Evolutionary conservation across 1,139 yeast species (phyloP).

Genomic region (Geotrichum reessii): DNA sequence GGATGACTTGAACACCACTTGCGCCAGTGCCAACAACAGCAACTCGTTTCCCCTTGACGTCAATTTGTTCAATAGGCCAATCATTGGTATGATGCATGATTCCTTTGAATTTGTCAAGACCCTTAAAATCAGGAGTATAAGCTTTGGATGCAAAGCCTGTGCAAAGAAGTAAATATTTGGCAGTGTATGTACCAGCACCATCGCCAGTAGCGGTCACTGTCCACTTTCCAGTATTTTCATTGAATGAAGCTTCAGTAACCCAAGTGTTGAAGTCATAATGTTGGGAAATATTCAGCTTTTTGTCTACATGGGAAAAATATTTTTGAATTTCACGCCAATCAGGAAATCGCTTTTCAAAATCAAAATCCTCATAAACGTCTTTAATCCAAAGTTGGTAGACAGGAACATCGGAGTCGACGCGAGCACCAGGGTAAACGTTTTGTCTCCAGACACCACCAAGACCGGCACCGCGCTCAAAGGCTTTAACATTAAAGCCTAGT

Average conservation of each 20-base stretch:
- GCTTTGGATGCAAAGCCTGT: constrained; percentile 27
- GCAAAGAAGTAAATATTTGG: constrained; percentile 38
- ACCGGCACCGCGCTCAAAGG: constrained; percentile 43
- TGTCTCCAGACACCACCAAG: constrained; percentile 54
- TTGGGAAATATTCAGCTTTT: constrained; percentile 36
- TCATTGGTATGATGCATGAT: constrained; percentile 46
- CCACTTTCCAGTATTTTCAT: constrained; percentile 41
- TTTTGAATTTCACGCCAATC: constrained; percentile 47
- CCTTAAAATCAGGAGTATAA: constrained; percentile 19
- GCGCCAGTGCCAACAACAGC: constrained; percentile 47
- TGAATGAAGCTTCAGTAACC: constrained; percentile 35
- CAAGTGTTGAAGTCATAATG: constrained; percentile 36
- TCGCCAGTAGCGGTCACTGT: constrained; percentile 37
- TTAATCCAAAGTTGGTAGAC: constrained; percentile 46
- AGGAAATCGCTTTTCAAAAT: constrained; percentile 39
- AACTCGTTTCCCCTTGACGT: constrained; percentile 38
- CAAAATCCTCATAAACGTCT: constrained; percentile 44
- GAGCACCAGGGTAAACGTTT: constrained; percentile 45
- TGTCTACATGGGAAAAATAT: constrained; percentile 41
- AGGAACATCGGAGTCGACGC: constrained; percentile 51
- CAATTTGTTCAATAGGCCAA: constrained; percentile 39
- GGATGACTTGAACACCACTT: constrained; percentile 41
- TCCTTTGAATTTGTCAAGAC: constrained; percentile 45
- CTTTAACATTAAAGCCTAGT: constrained; percentile 35
- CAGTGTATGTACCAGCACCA: constrained; percentile 34